Base-by-base conservation (phyloP, 164 flowering plant genomes). In the Macadamia integrifolia region DNA sequence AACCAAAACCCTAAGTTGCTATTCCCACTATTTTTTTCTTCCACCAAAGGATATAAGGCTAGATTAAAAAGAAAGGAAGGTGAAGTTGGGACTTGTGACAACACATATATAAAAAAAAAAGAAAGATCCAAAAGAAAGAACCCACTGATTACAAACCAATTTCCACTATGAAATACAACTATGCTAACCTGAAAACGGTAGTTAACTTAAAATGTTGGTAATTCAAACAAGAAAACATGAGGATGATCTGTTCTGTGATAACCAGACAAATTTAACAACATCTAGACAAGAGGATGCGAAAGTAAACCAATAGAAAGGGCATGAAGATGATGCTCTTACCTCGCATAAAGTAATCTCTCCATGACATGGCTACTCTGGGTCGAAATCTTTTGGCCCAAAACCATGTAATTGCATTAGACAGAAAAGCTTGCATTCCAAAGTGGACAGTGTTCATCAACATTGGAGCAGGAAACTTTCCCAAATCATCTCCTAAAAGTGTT, bases 401-500 rank as follows among this genome's bases (percentile, higher is more conserved):
- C 80, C 87, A 86, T 40, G 89, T 80, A 58, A 95, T 95, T 63
- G 62, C 77, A 57, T 81, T 88, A 18, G 99, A 91, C 58, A 95
- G 69, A 72, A 86, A 77, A 72, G 99, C 99, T 92, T 95, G 99
- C 99, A 95, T 86, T n/a, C 82, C 30, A 62, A 95, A 95, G 76
- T 95, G 99, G 66, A 95, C 78, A 48, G 94, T 88, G 75, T 91
- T 95, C 99, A 95, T 92, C 83, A 95, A 72, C 71, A 95, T 75
- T 12, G 99, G 99, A 75, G 99, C 99, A 6, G 99, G 99, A 71
- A 95, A 95, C 73, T 79, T 89, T 66, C 99, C 97, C 83, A 95
- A 61, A 64, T 95, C 72, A 76, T 95, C 98, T 69, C 99, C 99
- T 66, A 95, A 75, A 48, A 95, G 77, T 63, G 85, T 82, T 79